A percentile compares a stretch with the other conserved stretches of the same genome.
phyloP scores from a whole-genome alignment of 352 stramenopile species.

The Globisporangium cystogenes region DNA sequence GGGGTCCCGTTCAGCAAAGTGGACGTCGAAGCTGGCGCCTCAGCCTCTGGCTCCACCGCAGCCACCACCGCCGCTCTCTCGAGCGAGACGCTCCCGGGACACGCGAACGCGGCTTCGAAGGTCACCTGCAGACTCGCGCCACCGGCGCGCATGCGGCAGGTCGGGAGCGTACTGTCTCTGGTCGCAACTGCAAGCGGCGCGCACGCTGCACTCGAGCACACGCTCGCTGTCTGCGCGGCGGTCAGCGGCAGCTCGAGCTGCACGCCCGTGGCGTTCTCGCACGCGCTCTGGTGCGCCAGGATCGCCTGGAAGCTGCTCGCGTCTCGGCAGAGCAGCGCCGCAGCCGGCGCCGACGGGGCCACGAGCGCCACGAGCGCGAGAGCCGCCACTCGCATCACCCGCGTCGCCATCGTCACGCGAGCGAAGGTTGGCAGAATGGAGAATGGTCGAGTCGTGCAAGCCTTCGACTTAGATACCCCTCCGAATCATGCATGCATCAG shows the following conservation, averaged over 20 bases:
- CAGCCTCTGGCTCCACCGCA: background rate
- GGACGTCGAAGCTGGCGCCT: background rate
- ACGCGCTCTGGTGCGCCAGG: background rate
- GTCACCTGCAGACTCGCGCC: background rate
- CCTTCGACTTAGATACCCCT: background rate
- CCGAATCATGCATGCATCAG: background rate
- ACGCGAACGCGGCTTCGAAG: background rate
- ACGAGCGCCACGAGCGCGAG: background rate
- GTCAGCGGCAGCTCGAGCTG: background rate
- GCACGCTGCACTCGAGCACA: background rate
- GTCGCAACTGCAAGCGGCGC: background rate
- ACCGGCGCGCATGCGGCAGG: background rate
- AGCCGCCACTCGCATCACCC: background rate
- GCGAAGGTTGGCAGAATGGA: background rate
- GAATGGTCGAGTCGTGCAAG: too few species aligned
- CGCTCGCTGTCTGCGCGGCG: background rate
- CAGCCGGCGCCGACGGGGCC: background rate
- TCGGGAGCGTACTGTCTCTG: background rate
- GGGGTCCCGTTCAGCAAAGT: background rate
- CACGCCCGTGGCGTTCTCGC: slow-evolving; percentile 1
- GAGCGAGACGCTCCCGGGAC: background rate
- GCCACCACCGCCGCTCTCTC: background rate
- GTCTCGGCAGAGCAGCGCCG: background rate
- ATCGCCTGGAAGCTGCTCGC: background rate
- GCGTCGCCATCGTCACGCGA: background rate